Evolutionary conservation across 768 basidiomycete genomes (phyloP).

Genomic region (Cystofilobasidium macerans): DNA sequence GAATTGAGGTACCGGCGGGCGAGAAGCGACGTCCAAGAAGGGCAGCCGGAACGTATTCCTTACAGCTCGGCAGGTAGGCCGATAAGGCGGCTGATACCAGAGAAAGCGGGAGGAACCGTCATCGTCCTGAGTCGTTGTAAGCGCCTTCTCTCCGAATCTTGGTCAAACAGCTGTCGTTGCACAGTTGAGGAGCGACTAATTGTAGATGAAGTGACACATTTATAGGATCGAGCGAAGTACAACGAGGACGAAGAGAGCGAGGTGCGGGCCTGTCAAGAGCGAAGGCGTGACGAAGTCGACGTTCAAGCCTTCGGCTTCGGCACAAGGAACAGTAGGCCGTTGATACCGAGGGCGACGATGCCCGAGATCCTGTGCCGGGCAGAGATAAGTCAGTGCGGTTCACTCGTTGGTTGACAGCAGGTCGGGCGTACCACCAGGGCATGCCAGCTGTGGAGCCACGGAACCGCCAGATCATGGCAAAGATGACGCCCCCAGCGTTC

Average conservation of each 20-base stretch:
- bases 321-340: slow-evolving; percentile 6
- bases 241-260: background rate
- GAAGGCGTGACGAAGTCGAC: background rate
- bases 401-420: background rate
- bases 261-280: background rate
- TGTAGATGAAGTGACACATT: too few species aligned
- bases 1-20: too few species aligned
- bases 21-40: too few species aligned
- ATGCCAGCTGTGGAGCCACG: slow-evolving; percentile 42
- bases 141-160: too few species aligned
- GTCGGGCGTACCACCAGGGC: slow-evolving; percentile 41
- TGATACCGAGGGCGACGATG: slow-evolving; percentile 11
- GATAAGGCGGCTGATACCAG: too few species aligned
- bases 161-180: too few species aligned
- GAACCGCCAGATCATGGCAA: slow-evolving; percentile 46
- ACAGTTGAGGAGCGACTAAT: too few species aligned
- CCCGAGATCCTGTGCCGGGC: background rate
- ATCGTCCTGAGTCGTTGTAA: too few species aligned
- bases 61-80: too few species aligned
- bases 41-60: too few species aligned
- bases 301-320: slow-evolving; percentile 13
- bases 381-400: background rate
- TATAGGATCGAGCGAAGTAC: too few species aligned
- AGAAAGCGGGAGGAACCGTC: too few species aligned
- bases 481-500: slow-evolving; percentile 45